Evolutionary conservation across 768 basidiomycete species (phyloP), one percentile per base, ranked within the genome.

Genomic region (Podaxis carcinomalis): DNA sequence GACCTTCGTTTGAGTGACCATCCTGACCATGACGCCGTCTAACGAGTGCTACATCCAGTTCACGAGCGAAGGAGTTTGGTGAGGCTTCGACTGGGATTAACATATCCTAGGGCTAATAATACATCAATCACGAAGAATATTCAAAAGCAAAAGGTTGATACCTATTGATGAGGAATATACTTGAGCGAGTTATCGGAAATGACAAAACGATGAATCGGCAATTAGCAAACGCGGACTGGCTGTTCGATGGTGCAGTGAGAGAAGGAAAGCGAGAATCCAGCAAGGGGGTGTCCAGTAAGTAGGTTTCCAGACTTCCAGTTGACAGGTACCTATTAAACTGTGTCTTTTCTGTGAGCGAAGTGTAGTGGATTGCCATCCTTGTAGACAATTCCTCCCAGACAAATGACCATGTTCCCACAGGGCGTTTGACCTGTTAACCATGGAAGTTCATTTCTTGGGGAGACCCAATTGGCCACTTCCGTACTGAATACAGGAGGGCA

Each of bases 251-350:
- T 21, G n/a, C 23, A 56, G 28, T n/a, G 44, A 49, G 44, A 46
- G 55, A 6, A 10, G 55, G 14, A 16, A 21, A 27, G 9, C 7
- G 16, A 16, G 16, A 54, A 28, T 23, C 36, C 36, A 21, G 23
- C 32, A 54, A 35, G 37, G 35, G 21, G 52, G 37, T 54, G 40
- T 23, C 36, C 52, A 39, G 37, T 40, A 37, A 54, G 28, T 37
- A 37, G 16, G 52, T 54, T 39, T 54, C 52, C 52, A 37, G 16
- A 37, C 40, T 39, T 54, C 52, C 52, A 54, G 52, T 54, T 14
- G n/a, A 16, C 52, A 35, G 51, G 51, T 36, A 52, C n/a, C 52
- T n/a, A 36, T 11, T 23, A 54, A 23, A 21, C 3, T 36, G 9
- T 23, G 40, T 52, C 16, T 54, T 16, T 35, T 35, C 52, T 54